These are phyloP conservation scores for Nannochloris sp. DNA, from an alignment of 139 green algal species.

Conservation along the genomic window DNA sequence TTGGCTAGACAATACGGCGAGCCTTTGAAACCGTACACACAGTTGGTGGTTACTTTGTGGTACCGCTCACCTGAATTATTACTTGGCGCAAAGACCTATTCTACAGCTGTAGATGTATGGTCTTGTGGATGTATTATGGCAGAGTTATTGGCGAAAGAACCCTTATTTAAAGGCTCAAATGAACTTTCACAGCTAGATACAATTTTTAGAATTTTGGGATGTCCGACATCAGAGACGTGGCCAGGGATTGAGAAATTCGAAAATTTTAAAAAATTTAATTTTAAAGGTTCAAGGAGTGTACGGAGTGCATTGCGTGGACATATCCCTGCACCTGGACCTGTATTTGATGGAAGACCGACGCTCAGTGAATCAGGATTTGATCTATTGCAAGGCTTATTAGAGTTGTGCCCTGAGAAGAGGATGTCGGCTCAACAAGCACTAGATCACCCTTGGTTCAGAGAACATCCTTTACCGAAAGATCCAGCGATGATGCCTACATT, in stretches of 20 bases:
- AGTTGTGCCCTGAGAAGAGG: conserved; percentile 40
- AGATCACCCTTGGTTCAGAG: conserved; percentile 43
- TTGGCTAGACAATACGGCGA: conserved; percentile 74
- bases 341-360: conserved; percentile 22
- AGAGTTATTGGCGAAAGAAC: conserved; percentile 58
- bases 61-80: conserved; percentile 84
- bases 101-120: conserved; percentile 83
- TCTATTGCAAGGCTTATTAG: conserved; percentile 47
- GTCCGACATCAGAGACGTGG: conserved; percentile 71
- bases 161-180: conserved; percentile 58
- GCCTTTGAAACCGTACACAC: conserved; percentile 59
- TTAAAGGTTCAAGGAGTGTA: neutral
- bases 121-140: conserved; percentile 88
- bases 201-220: conserved; percentile 70
- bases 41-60: conserved; percentile 79
- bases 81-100: conserved; percentile 71
- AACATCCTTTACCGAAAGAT: conserved; percentile 45
- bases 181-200: conserved; percentile 75
- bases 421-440: conserved; percentile 46
- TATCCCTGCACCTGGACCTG: conserved; percentile 28
- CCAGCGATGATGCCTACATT: conserved; percentile 52
- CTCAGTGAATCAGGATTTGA: conserved; percentile 51
- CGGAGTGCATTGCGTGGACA: conserved; percentile 33
- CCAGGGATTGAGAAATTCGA: conserved; percentile 49
- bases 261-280: conserved; percentile 27